Percentiles rank a stretch among this genome's conserved stretches.
phyloP scores from a whole-genome alignment of 345 rosid species.

The Heritiera littoralis region DNA sequence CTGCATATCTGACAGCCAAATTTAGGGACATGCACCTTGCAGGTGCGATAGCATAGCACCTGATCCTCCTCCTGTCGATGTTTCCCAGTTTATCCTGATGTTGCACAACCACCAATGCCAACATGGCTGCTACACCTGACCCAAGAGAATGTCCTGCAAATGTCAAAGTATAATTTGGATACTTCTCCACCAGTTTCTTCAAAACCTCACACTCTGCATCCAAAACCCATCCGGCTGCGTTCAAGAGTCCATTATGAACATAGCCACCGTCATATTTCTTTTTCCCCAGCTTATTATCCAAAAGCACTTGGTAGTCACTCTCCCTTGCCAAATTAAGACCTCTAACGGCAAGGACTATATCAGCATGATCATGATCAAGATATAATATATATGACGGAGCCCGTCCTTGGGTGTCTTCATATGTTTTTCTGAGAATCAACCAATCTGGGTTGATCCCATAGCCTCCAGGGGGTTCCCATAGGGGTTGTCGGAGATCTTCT shows the following conservation, averaged over 20 bases:
- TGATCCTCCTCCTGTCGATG: conserved; percentile 73
- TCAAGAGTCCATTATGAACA: conserved; percentile 90
- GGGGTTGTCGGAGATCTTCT: conserved; percentile 74
- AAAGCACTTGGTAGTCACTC: conserved; percentile 79
- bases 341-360: conserved; percentile 76
- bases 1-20: conserved; percentile 92
- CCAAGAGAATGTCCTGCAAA: conserved; percentile 96
- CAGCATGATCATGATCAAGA: conserved; percentile 72
- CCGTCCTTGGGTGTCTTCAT: conserved; percentile 72
- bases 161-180: conserved; percentile 79
- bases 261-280: conserved; percentile 85
- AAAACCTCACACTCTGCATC: conserved; percentile 73
- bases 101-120: conserved; percentile 66
- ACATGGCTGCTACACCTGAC: conserved; percentile 89
- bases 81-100: conserved; percentile 64
- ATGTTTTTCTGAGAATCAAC: conserved; percentile 59
- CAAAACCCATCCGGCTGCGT: conserved; percentile 84
- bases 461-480: conserved; percentile 90
- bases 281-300: conserved; percentile 86
- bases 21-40: conserved; percentile 97
- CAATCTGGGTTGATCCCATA: conserved; percentile 81
- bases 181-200: conserved; percentile 58
- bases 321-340: conserved; percentile 88
- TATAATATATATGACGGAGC: conserved; percentile 82
- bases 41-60: conserved; percentile 94